A percentile compares a stretch with the other conserved stretches of the same genome.
phyloP scores from a whole-genome alignment of 2,329 filamentous ascomycete species.

The Cladosporium cucumerinum region DNA sequence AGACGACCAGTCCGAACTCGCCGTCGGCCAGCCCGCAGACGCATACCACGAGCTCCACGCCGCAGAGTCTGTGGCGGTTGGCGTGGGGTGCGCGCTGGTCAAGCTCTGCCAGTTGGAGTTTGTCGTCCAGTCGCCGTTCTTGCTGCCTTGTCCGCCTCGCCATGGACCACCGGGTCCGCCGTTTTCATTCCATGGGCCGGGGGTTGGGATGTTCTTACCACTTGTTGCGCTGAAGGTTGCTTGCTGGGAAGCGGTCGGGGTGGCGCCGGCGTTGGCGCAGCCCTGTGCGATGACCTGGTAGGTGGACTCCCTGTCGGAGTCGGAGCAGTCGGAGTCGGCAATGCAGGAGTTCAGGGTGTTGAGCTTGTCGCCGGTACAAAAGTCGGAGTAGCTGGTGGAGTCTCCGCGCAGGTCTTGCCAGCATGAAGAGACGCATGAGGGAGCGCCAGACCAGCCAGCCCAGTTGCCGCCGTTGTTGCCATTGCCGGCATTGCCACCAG shows the following conservation, averaged over 20 bases:
- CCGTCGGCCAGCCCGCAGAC: slow-evolving; percentile 20
- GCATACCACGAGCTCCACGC: slow-evolving; percentile 12
- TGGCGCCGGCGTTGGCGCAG: slow-evolving; percentile 29
- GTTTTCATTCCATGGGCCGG: neutral
- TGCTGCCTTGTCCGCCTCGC: neutral
- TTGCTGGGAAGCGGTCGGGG: slow-evolving; percentile 25
- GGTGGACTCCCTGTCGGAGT: slow-evolving; percentile 25
- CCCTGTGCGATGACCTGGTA: slow-evolving; percentile 29
- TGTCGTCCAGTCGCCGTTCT: slow-evolving; percentile 7
- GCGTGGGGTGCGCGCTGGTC: slow-evolving; percentile 13
- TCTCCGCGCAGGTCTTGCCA: slow-evolving; percentile 17
- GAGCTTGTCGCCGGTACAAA: slow-evolving; percentile 25
- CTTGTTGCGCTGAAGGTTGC: slow-evolving; percentile 27
- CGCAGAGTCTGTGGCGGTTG: slow-evolving; percentile 8
- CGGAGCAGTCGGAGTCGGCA: slow-evolving; percentile 23
- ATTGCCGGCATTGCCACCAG: neutral
- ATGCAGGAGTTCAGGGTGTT: slow-evolving; percentile 27
- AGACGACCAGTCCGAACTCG: slow-evolving; percentile 23
- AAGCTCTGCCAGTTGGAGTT: slow-evolving; percentile 14
- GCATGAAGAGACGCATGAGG: slow-evolving; percentile 12
- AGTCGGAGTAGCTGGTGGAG: slow-evolving; percentile 19
- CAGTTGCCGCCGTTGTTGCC: neutral
- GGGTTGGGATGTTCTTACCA: slow-evolving; percentile 17
- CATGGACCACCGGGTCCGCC: slow-evolving; percentile 1
- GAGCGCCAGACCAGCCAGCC: slow-evolving; percentile 5